Evolutionary conservation across 116 monocot genomes (phyloP).

Genomic region (Papilionanthe hybrid): DNA sequence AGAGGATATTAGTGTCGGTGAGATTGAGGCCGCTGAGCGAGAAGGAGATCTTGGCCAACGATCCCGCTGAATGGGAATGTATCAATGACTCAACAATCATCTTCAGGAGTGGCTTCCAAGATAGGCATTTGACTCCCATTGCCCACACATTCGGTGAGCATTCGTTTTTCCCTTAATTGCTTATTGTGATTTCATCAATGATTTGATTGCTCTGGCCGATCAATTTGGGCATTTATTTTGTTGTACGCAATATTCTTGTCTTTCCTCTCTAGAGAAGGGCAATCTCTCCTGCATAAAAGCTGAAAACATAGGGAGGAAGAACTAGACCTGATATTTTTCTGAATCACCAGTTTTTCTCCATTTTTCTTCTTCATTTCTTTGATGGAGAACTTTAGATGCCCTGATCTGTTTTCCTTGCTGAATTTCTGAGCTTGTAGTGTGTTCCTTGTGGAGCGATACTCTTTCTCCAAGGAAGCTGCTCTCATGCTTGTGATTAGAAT

Average conservation of each 20-base stretch:
- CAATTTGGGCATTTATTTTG: neutral
- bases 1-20: constrained; percentile 95
- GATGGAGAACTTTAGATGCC: neutral
- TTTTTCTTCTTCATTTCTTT: neutral
- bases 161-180: neutral
- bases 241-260: neutral
- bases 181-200: neutral
- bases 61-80: constrained; percentile 88
- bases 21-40: constrained; percentile 84
- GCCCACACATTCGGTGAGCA: constrained; percentile 66
- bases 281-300: neutral
- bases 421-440: neutral
- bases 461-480: neutral
- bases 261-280: neutral
- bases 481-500: neutral
- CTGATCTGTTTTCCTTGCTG: neutral
- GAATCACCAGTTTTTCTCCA: neutral
- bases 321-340: neutral
- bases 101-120: constrained; percentile 52
- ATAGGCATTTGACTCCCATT: constrained; percentile 36
- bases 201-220: neutral
- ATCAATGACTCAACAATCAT: constrained; percentile 75
- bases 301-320: neutral
- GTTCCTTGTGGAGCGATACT: neutral
- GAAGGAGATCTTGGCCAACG: constrained; percentile 61